Evolutionary conservation across 352 stramenopile species (phyloP), one percentile per base, ranked within the genome.

Genomic region (Ochromonadaceae sp.): DNA sequence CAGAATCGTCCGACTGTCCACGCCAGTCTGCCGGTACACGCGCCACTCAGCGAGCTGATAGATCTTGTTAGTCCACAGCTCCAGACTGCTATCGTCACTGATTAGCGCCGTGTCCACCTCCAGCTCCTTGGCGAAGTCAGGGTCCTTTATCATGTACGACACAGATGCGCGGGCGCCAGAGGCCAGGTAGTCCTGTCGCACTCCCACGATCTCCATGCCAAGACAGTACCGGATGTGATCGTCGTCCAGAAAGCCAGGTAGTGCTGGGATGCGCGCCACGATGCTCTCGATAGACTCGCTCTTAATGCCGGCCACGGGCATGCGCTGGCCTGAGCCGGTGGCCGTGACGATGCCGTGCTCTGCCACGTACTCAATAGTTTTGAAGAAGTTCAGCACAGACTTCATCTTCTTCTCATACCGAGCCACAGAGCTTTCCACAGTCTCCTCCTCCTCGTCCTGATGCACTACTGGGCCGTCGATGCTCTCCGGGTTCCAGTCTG

Each of bases 101-200:
- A 93, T 65, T 56, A 87, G 87, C 26, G 76, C 74, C 14, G 73
- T 74, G 40, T 91, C 83, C 56, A 95, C 90, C 47, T 82, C 81
- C 65, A 92, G 77, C 30, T 75, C 73, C 62, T 79, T 65, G 34
- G 78, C 84, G 46, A 70, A 69, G 12, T 72, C 77, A 0, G 78
- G 76, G 60, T 93, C 83, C 10, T 87, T 67, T 1, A 95, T 67
- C 57, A 88, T 81, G 59, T 93, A 95, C 31, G 86, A 71, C 5
- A 95, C 72, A 76, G 92, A 88, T 26, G 79, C 76, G 14, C 81
- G 79, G 0, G 80, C 85, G 17, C 83, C 69, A 0, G 75, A 84
- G 60, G 82, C 75, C 50, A 81, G 83, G 70, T 90, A 91, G 2
- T 80, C 73, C 36, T 88, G 80, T 71, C 85, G 72, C 0, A 67